phyloP scores from a whole-genome alignment of 2,329 filamentous ascomycete genomes.

The Fusarium sp. region DNA sequence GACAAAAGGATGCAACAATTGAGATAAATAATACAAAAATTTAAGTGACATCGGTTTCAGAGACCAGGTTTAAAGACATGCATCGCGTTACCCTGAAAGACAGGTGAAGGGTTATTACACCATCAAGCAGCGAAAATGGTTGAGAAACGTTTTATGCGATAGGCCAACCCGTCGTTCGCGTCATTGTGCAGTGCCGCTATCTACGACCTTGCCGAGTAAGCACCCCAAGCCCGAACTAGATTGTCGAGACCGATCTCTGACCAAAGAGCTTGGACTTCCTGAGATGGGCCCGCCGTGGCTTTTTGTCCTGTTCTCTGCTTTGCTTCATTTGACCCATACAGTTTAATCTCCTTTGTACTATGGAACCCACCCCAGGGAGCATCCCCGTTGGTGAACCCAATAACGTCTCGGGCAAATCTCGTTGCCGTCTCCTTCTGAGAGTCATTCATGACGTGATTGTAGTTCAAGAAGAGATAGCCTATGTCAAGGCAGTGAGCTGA shows the following conservation, averaged over 20 bases:
- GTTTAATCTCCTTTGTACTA: neutral
- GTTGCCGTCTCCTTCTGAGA: neutral
- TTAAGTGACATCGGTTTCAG: too few species aligned
- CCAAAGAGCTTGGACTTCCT: neutral
- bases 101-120: too few species aligned
- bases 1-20: too few species aligned
- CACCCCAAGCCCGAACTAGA: neutral
- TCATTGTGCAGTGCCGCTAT: too few species aligned
- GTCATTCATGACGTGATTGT: neutral
- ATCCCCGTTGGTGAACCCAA: rapidly evolving
- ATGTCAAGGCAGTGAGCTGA: slow-evolving; percentile 1
- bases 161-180: too few species aligned
- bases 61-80: too few species aligned
- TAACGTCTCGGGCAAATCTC: neutral
- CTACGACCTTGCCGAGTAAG: neutral
- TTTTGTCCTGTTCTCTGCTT: neutral
- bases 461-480: neutral
- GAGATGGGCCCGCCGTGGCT: neutral
- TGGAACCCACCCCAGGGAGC: neutral
- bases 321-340: neutral
- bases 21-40: too few species aligned
- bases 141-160: too few species aligned
- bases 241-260: neutral
- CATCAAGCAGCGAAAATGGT: too few species aligned
- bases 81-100: too few species aligned